Percentiles rank a stretch among this genome's conserved stretches.
Conservation (phyloP, 2,329 filamentous ascomycete species). For the Ascocoryne sarcoides region DNA sequence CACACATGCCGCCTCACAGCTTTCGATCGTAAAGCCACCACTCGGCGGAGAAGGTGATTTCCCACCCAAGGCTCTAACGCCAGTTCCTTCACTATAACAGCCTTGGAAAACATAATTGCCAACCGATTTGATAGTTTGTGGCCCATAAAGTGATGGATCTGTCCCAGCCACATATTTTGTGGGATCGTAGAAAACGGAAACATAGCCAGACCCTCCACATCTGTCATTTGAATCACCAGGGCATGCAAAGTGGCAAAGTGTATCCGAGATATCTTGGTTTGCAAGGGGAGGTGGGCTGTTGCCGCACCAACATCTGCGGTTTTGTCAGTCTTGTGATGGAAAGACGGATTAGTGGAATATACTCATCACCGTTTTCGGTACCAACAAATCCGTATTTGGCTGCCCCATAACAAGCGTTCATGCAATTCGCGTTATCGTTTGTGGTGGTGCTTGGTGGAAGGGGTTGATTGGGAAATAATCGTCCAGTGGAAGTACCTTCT, state of each 20-base stretch:
- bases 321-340: background rate
- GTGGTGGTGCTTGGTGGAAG: slow-evolving; percentile 20
- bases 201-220: slow-evolving; percentile 14
- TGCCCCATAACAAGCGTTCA: slow-evolving; percentile 28
- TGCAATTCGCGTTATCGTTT: slow-evolving; percentile 21
- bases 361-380: slow-evolving; percentile 27
- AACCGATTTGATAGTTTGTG: slow-evolving; percentile 12
- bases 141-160: slow-evolving; percentile 17
- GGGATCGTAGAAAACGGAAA: slow-evolving; percentile 18
- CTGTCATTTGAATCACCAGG: slow-evolving; percentile 12
- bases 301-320: slow-evolving; percentile 22
- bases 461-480: slow-evolving; percentile 25
- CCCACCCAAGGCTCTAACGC: slow-evolving; percentile 11
- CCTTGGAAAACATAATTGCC: slow-evolving; percentile 25
- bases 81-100: slow-evolving; percentile 28
- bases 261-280: slow-evolving; percentile 13
- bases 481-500: slow-evolving; percentile 22
- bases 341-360: background rate
- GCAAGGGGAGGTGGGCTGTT: slow-evolving; percentile 23
- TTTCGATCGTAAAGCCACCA: slow-evolving; percentile 18
- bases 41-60: slow-evolving; percentile 13
- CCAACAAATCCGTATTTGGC: slow-evolving; percentile 25
- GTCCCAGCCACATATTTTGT: slow-evolving; percentile 16
- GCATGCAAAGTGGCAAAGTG: slow-evolving; percentile 16
- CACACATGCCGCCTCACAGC: slow-evolving; percentile 14